phyloP scores from a whole-genome alignment of 2,329 filamentous ascomycete genomes.

The Thyridium curvatum region DNA sequence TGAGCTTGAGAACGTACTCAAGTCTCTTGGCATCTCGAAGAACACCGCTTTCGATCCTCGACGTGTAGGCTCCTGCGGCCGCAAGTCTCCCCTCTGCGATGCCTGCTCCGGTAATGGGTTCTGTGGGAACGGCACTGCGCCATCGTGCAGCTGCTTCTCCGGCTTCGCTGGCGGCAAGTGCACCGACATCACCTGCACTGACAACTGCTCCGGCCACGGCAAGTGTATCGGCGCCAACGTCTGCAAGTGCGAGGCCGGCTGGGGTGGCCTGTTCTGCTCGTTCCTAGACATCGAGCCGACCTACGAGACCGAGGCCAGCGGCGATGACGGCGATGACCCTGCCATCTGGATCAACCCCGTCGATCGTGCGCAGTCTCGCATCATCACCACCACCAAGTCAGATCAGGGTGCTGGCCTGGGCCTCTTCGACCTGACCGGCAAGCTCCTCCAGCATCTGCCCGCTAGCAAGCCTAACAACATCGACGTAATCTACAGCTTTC shows the following conservation, averaged over 20 bases:
- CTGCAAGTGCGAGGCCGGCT: slow-evolving; percentile 33
- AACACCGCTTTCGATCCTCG: slow-evolving; percentile 32
- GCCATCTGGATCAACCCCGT: slow-evolving; percentile 40
- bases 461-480: slow-evolving; percentile 47
- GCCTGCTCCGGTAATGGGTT: slow-evolving; percentile 31
- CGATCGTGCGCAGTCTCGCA: slow-evolving; percentile 32
- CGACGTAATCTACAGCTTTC: slow-evolving; percentile 44
- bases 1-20: slow-evolving; percentile 27
- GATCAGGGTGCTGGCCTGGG: slow-evolving; percentile 38
- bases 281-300: slow-evolving; percentile 33
- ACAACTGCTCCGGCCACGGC: slow-evolving; percentile 34
- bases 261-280: slow-evolving; percentile 37
- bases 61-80: slow-evolving; percentile 12
- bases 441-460: slow-evolving; percentile 34
- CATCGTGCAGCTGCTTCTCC: slow-evolving; percentile 33
- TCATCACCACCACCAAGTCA: slow-evolving; percentile 47
- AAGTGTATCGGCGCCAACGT: slow-evolving; percentile 32
- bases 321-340: slow-evolving; percentile 39
- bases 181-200: slow-evolving; percentile 25
- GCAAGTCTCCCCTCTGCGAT: slow-evolving; percentile 21
- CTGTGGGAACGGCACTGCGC: slow-evolving; percentile 16
- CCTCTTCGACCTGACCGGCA: slow-evolving; percentile 42
- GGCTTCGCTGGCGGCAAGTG: slow-evolving; percentile 31
- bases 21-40: slow-evolving; percentile 20
- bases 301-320: slow-evolving; percentile 35